phyloP scores from a whole-genome alignment of 768 basidiomycete genomes.

The Amanita exitialis region DNA sequence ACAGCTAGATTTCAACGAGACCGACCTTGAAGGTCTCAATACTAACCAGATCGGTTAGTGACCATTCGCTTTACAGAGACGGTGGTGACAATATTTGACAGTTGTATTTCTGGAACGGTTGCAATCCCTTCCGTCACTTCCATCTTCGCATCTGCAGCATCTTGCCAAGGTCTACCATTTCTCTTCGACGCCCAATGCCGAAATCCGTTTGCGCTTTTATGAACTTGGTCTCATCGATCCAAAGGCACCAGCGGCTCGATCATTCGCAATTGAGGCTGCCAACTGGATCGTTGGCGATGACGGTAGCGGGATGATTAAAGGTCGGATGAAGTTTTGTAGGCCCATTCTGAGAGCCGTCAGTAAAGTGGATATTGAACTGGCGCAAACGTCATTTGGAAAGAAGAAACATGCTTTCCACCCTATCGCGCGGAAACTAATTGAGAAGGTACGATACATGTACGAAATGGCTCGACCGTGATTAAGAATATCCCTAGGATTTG shows the following conservation, averaged over 20 bases:
- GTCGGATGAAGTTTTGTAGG: constrained; percentile 81
- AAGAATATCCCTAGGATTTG: background rate
- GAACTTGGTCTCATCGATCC: constrained; percentile 51
- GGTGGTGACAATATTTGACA: constrained; percentile 15
- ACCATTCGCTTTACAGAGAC: background rate
- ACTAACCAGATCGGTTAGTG: constrained; percentile 67
- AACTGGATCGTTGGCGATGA: constrained; percentile 65
- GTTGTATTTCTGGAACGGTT: constrained; percentile 83
- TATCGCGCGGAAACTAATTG: constrained; percentile 64
- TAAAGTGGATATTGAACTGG: constrained; percentile 43
- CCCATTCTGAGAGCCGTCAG: constrained; percentile 49
- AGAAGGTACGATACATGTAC: constrained; percentile 55
- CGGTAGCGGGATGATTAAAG: constrained; percentile 53
- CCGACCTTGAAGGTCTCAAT: constrained; percentile 56
- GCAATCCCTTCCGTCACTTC: constrained; percentile 51
- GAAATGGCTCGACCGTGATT: background rate
- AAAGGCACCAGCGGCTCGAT: constrained; percentile 32
- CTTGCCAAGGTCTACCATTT: constrained; percentile 47
- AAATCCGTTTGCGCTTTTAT: constrained; percentile 75
- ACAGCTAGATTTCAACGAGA: constrained; percentile 41
- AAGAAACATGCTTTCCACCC: constrained; percentile 59
- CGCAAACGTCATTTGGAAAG: constrained; percentile 36
- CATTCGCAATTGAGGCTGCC: constrained; percentile 43
- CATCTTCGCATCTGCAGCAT: constrained; percentile 43
- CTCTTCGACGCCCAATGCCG: constrained; percentile 55